Conservation (phyloP, 305 asterid genomes). For the Fraxinus xanthoxyloides region DNA sequence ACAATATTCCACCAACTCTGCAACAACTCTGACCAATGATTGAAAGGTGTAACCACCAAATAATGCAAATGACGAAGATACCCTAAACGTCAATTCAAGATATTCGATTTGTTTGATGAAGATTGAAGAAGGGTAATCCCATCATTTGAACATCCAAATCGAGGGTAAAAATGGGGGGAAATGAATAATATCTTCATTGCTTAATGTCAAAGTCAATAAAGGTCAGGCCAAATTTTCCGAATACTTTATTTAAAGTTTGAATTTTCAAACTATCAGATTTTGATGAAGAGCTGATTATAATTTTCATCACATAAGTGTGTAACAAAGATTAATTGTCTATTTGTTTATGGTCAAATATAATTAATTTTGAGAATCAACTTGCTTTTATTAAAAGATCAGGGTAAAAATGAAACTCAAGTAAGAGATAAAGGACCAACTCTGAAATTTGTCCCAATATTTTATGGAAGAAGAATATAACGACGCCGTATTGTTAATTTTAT, state of each 20-base stretch:
- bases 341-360: not conserved
- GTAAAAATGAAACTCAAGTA: not conserved
- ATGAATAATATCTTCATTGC: not conserved
- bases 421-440: constrained; percentile 33
- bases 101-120: not conserved
- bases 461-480: constrained; percentile 10
- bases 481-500: constrained; percentile 12
- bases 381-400: not conserved
- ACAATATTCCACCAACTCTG: not conserved
- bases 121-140: not conserved
- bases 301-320: not conserved
- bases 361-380: not conserved
- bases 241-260: not conserved
- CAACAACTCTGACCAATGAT: not conserved
- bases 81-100: not conserved
- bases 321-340: not conserved
- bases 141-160: not conserved
- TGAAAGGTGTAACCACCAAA: not conserved
- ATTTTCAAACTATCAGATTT: not conserved
- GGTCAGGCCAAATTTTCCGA: not conserved
- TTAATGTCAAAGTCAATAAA: not conserved
- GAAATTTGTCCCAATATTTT: not conserved
- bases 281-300: not conserved
- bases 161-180: not conserved
- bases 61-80: not conserved